These are phyloP conservation scores for Saccharomycopsis guyanensis DNA, from an alignment of 805 yeast species.

Conservation along the genomic window DNA sequence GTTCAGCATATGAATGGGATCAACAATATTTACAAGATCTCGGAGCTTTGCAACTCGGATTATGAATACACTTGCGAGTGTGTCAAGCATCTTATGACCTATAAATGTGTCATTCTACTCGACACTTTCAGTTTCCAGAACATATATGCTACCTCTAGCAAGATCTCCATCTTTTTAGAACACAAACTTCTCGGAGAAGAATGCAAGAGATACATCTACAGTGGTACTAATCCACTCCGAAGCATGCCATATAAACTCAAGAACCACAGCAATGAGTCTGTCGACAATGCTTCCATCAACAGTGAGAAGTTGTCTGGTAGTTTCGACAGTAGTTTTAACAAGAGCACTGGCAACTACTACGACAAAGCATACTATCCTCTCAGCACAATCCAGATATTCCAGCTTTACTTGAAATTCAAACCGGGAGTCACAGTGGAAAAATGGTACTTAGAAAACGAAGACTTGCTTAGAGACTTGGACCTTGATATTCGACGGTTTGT, in stretches of 20 bases:
- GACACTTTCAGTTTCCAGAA: constrained; percentile 88
- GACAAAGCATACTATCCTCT: constrained; percentile 11
- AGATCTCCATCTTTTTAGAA: constrained; percentile 58
- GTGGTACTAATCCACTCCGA: constrained; percentile 7
- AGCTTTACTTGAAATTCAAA: constrained; percentile 38
- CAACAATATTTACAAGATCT: constrained; percentile 70
- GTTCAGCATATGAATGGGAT: constrained; percentile 83
- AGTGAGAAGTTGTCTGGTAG: background rate
- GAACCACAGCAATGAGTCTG: background rate
- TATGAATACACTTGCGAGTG: constrained; percentile 73
- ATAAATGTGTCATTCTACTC: constrained; percentile 71
- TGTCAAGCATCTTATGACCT: constrained; percentile 84
- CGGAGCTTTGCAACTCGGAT: constrained; percentile 76
- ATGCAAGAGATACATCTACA: constrained; percentile 55
- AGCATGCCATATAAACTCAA: constrained; percentile 7
- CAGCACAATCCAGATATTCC: constrained; percentile 9
- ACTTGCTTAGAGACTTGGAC: constrained; percentile 36
- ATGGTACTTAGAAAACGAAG: constrained; percentile 70
- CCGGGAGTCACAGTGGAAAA: constrained; percentile 71
- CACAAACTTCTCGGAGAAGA: constrained; percentile 64
- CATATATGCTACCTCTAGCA: constrained; percentile 82
- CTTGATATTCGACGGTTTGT: constrained; percentile 81
- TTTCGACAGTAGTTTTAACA: constrained; percentile 5
- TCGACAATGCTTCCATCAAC: background rate
- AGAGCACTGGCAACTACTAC: constrained; percentile 12